Conservation (phyloP, 306 rosid species). For the Cicer yamashitae region DNA sequence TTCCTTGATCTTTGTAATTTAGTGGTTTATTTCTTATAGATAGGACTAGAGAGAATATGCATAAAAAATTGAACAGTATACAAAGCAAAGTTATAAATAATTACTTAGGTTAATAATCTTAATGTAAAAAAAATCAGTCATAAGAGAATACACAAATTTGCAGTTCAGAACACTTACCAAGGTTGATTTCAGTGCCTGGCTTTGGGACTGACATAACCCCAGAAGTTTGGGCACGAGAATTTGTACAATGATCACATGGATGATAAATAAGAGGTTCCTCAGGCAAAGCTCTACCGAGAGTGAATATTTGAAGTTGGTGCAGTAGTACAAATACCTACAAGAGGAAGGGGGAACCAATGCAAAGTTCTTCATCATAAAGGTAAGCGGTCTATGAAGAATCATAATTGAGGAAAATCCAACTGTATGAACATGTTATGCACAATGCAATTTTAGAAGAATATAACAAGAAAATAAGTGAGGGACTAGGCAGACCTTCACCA, state of each 20-base stretch:
- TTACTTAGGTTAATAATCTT: background rate
- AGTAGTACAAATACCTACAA: slow-evolving; percentile 81
- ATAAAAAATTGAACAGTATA: background rate
- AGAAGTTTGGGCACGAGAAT: slow-evolving; percentile 67
- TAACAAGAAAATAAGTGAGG: slow-evolving; percentile 26
- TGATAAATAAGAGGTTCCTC: slow-evolving; percentile 75
- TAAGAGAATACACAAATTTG: slow-evolving; percentile 34
- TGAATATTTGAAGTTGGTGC: slow-evolving; percentile 86
- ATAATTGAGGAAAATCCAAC: slow-evolving; percentile 30
- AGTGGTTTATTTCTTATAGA: background rate
- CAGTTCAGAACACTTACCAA: slow-evolving; percentile 64
- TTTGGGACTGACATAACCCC: slow-evolving; percentile 76
- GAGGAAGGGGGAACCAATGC: slow-evolving; percentile 3
- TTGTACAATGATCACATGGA: slow-evolving; percentile 54
- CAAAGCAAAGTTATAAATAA: background rate
- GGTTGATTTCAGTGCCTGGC: slow-evolving; percentile 74
- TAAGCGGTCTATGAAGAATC: slow-evolving; percentile 18
- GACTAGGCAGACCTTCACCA: slow-evolving; percentile 71
- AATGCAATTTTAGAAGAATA: slow-evolving; percentile 9
- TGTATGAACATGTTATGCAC: slow-evolving; percentile 24
- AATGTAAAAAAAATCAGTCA: slow-evolving; percentile 16
- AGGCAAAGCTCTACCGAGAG: slow-evolving; percentile 74
- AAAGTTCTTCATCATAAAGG: slow-evolving; percentile 31
- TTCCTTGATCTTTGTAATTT: slow-evolving; percentile 7
- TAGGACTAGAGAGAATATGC: background rate